Evolutionary conservation across 495 filamentous ascomycete genomes (phyloP).

Genomic region (Cercophora newfieldiana): DNA sequence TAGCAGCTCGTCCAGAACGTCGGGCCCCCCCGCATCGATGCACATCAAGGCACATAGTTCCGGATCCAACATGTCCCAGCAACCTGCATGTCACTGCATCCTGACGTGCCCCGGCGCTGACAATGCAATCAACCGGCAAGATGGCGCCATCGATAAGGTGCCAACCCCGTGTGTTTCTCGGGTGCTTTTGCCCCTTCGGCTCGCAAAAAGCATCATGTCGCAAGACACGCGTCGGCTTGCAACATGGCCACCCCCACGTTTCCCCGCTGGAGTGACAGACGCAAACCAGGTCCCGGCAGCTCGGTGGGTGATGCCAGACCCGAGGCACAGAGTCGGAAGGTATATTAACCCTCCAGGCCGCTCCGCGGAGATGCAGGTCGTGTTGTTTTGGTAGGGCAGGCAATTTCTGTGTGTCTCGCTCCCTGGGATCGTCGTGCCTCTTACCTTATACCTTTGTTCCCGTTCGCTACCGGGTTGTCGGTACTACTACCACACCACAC

Average conservation of each 20-base stretch:
- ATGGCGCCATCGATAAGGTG: slow-evolving; percentile 24
- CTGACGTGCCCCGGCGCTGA: neutral
- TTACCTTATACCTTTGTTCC: neutral
- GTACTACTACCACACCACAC: neutral
- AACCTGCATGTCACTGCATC: neutral
- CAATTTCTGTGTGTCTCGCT: neutral
- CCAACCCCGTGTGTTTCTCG: neutral
- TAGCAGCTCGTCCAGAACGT: neutral
- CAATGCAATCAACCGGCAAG: slow-evolving; percentile 18
- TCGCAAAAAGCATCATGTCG: slow-evolving; percentile 12
- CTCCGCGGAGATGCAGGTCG: slow-evolving; percentile 14
- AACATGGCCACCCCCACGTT: slow-evolving; percentile 16
- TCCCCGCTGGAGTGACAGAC: neutral
- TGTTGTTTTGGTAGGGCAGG: slow-evolving; percentile 6
- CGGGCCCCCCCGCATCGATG: neutral
- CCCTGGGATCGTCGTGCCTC: neutral
- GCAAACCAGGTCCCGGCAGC: neutral
- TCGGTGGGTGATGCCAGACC: neutral
- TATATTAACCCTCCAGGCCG: neutral
- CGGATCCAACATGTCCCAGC: neutral
- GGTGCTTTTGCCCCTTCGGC: neutral
- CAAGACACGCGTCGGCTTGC: slow-evolving; percentile 11
- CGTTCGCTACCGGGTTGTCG: slow-evolving; percentile 15
- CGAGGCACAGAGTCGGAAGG: neutral
- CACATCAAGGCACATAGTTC: neutral